Percentiles rank a stretch among this genome's conserved stretches.
Conservation (phyloP, 2,329 filamentous ascomycete species). For the Colletotrichum brevisporum region DNA sequence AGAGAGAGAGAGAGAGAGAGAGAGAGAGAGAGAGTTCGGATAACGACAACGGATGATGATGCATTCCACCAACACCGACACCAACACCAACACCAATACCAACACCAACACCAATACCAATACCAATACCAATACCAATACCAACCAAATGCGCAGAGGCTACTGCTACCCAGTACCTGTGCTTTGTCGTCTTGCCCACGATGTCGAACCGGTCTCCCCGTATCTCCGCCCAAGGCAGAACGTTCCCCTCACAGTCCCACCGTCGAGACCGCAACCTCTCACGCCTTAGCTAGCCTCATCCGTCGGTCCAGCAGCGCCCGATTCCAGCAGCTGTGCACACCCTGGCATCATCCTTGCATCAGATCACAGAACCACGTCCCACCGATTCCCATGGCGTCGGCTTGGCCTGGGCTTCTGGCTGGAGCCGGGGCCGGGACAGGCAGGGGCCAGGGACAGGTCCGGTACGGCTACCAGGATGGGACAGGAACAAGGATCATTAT, state of each 20-base stretch:
- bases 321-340: constrained; percentile 31
- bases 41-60: background rate
- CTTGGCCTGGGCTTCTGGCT: constrained; percentile 36
- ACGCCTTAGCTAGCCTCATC: constrained; percentile 28
- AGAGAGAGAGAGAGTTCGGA: too few relatives aligned
- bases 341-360: constrained; percentile 40
- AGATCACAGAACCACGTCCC: constrained; percentile 39
- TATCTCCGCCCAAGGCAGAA: background rate
- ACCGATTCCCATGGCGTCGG: constrained; percentile 29
- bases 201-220: background rate
- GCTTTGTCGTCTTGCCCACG: background rate
- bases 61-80: background rate
- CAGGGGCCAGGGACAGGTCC: constrained; percentile 24
- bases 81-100: too few relatives aligned
- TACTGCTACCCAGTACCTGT: background rate
- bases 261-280: constrained; percentile 28
- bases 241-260: background rate
- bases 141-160: background rate
- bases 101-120: background rate
- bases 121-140: background rate
- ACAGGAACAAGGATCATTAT: background rate
- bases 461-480: constrained; percentile 5
- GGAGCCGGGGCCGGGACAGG: constrained; percentile 21
- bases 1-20: background rate
- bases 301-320: constrained; percentile 35